Evolutionary conservation across 129 eudicot genomes (phyloP).

Genomic region (sunflower (Helianthus annuus)): DNA sequence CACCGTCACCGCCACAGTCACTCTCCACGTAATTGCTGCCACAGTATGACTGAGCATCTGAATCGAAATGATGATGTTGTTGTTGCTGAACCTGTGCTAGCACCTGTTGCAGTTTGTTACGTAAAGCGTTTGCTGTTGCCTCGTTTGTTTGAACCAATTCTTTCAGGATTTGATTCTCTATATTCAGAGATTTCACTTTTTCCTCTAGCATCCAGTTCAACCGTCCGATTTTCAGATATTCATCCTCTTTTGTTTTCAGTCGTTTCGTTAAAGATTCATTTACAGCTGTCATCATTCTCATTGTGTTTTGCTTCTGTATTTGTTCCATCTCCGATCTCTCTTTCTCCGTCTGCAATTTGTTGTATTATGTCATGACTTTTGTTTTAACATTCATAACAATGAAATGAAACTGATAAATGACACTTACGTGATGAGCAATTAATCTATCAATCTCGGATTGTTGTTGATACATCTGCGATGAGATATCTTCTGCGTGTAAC

Average conservation of each 20-base stretch:
- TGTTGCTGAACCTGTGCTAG: conserved; percentile 34
- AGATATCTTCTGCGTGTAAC: conserved; percentile 19
- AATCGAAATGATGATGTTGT: too few relatives aligned
- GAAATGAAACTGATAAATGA: neutral
- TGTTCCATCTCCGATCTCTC: conserved; percentile 44
- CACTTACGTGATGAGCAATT: conserved; percentile 26
- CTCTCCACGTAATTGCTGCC: too few relatives aligned
- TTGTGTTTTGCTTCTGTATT: conserved; percentile 34
- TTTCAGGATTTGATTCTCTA: conserved; percentile 58
- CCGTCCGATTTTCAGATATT: conserved; percentile 43
- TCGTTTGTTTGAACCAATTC: conserved; percentile 58
- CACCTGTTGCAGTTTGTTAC: conserved; percentile 50
- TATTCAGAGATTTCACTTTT: conserved; percentile 21
- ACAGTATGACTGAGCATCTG: too few relatives aligned
- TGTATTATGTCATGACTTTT: neutral
- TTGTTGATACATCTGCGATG: conserved; percentile 30
- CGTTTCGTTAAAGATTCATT: conserved; percentile 37
- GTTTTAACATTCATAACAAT: neutral
- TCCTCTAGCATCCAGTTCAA: conserved; percentile 52
- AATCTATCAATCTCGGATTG: conserved; percentile 26
- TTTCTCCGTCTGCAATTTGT: conserved; percentile 45
- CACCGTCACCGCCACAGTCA: too few relatives aligned
- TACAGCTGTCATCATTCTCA: conserved; percentile 37
- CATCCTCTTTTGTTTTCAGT: conserved; percentile 50
- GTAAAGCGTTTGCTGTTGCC: conserved; percentile 59